Evolutionary conservation across 192 early-diverging fungal genomes (phyloP).

Genomic region (Coemansia sp.): DNA sequence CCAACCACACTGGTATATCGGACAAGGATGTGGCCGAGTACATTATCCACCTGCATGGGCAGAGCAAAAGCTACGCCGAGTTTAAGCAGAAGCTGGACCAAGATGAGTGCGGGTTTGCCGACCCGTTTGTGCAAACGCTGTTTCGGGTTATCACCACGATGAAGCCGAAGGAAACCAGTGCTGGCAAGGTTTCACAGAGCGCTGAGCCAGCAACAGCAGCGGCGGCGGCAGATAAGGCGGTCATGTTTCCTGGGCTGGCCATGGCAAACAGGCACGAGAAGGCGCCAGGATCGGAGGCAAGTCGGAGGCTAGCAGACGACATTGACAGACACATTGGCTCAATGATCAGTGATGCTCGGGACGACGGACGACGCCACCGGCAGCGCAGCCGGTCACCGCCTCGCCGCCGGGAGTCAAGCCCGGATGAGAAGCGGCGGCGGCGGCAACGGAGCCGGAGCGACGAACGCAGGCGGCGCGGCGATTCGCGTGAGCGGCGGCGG

Average conservation of each 20-base stretch:
- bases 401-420: not conserved
- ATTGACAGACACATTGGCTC: slow-evolving; percentile 37
- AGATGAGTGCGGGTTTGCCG: slow-evolving; percentile 78
- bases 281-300: not conserved
- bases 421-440: slow-evolving; percentile 17
- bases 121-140: slow-evolving; percentile 74
- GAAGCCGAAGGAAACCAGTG: slow-evolving; percentile 53
- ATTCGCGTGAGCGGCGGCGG: not conserved
- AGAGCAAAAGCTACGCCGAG: slow-evolving; percentile 55
- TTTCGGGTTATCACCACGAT: slow-evolving; percentile 87
- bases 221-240: slow-evolving; percentile 55
- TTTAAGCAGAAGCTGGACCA: slow-evolving; percentile 70
- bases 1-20: slow-evolving; percentile 86
- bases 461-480: not conserved
- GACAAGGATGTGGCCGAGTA: slow-evolving; percentile 92
- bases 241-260: slow-evolving; percentile 77
- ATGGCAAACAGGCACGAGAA: slow-evolving; percentile 20
- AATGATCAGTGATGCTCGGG: slow-evolving; percentile 13
- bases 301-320: slow-evolving; percentile 24
- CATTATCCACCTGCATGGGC: slow-evolving; percentile 79
- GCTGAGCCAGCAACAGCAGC: too few species aligned
- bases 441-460: not conserved
- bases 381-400: slow-evolving; percentile 24
- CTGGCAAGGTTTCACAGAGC: not conserved
- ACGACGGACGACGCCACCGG: slow-evolving; percentile 19